Evolutionary conservation across 192 early-diverging fungal species (phyloP).

Genomic region (Entomortierella chlamydospora): DNA sequence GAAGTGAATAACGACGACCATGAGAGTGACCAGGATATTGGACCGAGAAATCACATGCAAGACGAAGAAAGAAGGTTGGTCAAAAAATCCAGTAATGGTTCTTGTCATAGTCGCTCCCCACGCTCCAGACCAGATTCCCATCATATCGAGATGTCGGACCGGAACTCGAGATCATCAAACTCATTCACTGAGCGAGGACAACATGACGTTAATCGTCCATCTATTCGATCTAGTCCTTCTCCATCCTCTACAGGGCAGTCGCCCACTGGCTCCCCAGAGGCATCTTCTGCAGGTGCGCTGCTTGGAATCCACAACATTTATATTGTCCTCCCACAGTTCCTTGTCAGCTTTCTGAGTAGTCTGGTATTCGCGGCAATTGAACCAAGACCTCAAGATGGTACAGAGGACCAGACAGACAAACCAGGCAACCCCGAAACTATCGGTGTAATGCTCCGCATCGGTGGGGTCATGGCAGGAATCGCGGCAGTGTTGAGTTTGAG

Average conservation of each 20-base stretch:
- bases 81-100: conserved; percentile 1
- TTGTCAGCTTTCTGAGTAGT: conserved; percentile 85
- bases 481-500: conserved; percentile 56
- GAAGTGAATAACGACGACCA: conserved; percentile 5
- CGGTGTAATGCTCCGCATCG: conserved; percentile 66
- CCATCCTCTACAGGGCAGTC: background rate
- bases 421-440: conserved; percentile 56
- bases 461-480: conserved; percentile 66
- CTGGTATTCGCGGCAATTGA: conserved; percentile 86
- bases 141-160: background rate
- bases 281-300: conserved; percentile 75
- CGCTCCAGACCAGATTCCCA: background rate
- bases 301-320: conserved; percentile 97
- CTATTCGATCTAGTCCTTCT: conserved; percentile 6
- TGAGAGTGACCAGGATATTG: background rate
- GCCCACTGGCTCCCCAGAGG: conserved; percentile 2
- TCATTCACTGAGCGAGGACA: too few species aligned
- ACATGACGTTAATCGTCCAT: background rate
- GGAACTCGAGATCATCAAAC: too few species aligned
- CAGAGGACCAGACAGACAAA: background rate
- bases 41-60: background rate
- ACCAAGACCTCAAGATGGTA: conserved; percentile 4
- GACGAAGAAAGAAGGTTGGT: conserved; percentile 22
- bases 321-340: conserved; percentile 93
- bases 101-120: background rate